These are phyloP conservation scores for Begonia loranthoides DNA, from an alignment of 306 rosid species.

Conservation along the genomic window DNA sequence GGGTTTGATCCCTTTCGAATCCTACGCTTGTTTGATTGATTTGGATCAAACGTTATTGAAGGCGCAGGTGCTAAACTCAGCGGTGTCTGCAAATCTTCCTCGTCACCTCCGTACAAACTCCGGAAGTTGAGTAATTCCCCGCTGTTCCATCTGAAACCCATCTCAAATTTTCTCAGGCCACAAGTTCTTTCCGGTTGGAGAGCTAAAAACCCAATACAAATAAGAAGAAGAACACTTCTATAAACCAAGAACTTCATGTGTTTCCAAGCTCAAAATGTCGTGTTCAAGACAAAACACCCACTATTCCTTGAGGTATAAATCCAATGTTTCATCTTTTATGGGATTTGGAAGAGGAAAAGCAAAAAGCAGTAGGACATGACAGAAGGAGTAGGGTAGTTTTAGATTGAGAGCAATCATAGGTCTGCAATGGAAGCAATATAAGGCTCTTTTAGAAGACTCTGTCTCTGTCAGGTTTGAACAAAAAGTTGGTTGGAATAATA, in stretches of 20 bases:
- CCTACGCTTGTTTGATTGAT: constrained; percentile 60
- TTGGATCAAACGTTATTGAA: constrained; percentile 43
- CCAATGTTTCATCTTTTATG: constrained; percentile 34
- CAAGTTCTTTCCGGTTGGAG: constrained; percentile 40
- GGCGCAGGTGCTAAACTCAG: constrained; percentile 63
- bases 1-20: constrained; percentile 78
- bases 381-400: constrained; percentile 44
- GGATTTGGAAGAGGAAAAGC: constrained; percentile 56
- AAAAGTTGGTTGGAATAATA: constrained; percentile 63
- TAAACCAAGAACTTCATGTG: constrained; percentile 39
- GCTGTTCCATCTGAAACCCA: constrained; percentile 52
- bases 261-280: background rate
- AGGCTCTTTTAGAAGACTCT: constrained; percentile 66
- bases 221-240: constrained; percentile 29
- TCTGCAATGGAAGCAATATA: constrained; percentile 63
- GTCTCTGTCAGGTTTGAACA: constrained; percentile 66
- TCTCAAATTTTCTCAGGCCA: constrained; percentile 50
- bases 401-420: constrained; percentile 74
- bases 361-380: constrained; percentile 28
- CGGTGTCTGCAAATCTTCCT: constrained; percentile 35
- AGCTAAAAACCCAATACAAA: constrained; percentile 49
- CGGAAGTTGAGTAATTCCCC: constrained; percentile 23
- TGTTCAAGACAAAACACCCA: background rate
- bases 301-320: constrained; percentile 21
- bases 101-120: constrained; percentile 25